phyloP scores from a whole-genome alignment of 2,329 filamentous ascomycete species.

The Pyrenophora tritici-repentis region DNA sequence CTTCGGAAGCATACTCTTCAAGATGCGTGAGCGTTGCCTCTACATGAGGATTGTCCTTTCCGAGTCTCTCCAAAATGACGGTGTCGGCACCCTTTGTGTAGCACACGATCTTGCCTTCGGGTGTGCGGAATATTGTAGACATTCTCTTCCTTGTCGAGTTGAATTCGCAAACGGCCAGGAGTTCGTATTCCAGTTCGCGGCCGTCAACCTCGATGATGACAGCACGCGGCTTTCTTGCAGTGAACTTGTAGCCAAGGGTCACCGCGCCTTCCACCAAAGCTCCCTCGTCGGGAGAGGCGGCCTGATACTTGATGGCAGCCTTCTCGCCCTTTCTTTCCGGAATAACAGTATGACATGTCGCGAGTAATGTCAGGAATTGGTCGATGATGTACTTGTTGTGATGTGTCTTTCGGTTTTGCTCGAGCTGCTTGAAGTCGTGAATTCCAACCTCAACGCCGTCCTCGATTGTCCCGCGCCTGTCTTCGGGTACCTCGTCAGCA shows the following conservation, averaged over 20 bases:
- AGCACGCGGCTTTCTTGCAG: constrained; percentile 83
- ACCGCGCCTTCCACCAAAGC: constrained; percentile 94
- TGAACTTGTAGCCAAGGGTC: constrained; percentile 83
- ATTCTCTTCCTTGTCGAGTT: constrained; percentile 97
- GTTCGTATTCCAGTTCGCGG: constrained; percentile 76
- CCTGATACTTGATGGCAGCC: constrained; percentile 92
- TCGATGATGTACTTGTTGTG: constrained; percentile 66
- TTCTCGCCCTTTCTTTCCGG: constrained; percentile 83
- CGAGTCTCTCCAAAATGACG: constrained; percentile 90
- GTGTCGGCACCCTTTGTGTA: constrained; percentile 98
- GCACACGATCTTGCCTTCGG: constrained; percentile 89
- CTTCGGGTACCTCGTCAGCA: constrained; percentile 87
- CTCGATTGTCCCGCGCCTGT: constrained; percentile 77
- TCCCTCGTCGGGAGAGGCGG: constrained; percentile 94
- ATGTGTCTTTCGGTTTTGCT: constrained; percentile 69
- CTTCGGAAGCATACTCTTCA: constrained; percentile 98
- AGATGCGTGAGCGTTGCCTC: constrained; percentile 91
- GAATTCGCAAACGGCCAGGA: constrained; percentile 97
- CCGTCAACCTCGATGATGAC: constrained; percentile 83
- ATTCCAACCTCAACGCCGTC: constrained; percentile 80
- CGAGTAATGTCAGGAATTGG: constrained; percentile 84
- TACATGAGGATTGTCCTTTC: constrained; percentile 77
- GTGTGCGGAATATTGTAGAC: constrained; percentile 96
- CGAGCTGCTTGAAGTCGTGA: constrained; percentile 79
- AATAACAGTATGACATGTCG: constrained; percentile 96